Base-by-base conservation (phyloP, 805 yeast species). In the Wickerhamia fluorescens region DNA sequence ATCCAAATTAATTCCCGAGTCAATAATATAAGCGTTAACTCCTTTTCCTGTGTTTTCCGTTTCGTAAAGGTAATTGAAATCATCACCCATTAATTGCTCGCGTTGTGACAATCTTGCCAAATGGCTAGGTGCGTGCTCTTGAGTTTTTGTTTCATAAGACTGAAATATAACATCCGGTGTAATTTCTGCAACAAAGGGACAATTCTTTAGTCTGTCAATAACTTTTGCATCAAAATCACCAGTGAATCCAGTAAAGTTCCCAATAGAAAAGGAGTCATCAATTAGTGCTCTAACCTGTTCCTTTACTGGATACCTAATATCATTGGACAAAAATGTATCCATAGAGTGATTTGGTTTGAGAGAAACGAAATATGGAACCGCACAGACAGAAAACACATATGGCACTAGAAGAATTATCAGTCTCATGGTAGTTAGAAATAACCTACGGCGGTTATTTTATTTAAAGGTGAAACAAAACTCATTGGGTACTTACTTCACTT, bases 11-110 rank as follows among this genome's bases (percentile, higher is more conserved):
- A 82, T 75, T 9, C 97, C 96, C 2, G 95, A 81, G 53, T 87
- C 96, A 31, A 86, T 66, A 24, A 88, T 73, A 49, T 87, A 87
- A 0, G 78, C 89, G 32, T 71, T 70, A 3, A 84, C 82, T 23
- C 68, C 72, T 24, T 41, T 58, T 0, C 94, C 95, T 25, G 53
- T 51, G 15, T 50, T 51, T 0, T 54, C 51, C 1, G 47, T 47
- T 26, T 73, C 71, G 42, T 68, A 81, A 34, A 58, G 56, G 45
- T 72, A 82, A 10, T 64, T 49, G 13, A 58, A 56, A 17, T 45
- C 17, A 2, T 17, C 34, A 16, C 28, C 33, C 18, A 10, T 34
- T 28, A 53, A 25, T 20, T 38, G 31, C 41, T 57, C 55, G 16
- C 64, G 56, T 36, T 75, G 75, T 0, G 86, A 78, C 5, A 81